Evolutionary conservation across 768 basidiomycete species (phyloP).

Genomic region (Pleurotus ostreatus): DNA sequence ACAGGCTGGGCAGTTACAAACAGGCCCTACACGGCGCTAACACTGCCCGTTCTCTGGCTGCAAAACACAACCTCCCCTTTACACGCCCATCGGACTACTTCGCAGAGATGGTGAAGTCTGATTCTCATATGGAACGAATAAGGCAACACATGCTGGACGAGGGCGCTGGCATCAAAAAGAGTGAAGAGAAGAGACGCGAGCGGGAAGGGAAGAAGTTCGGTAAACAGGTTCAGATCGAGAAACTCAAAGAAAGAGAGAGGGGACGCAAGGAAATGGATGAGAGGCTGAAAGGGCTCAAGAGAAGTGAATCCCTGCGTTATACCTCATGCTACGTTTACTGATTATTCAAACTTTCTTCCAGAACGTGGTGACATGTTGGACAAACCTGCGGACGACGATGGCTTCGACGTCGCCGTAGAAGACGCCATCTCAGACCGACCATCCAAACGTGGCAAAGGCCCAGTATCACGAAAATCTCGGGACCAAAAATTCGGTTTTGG

Average conservation of each 20-base stretch:
- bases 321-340: neutral
- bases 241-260: conserved; percentile 83
- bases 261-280: conserved; percentile 93
- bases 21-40: conserved; percentile 87
- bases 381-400: conserved; percentile 57
- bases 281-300: conserved; percentile 78
- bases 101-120: conserved; percentile 98
- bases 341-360: conserved; percentile 23
- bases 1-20: conserved; percentile 68
- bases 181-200: conserved; percentile 88
- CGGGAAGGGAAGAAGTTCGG: conserved; percentile 97
- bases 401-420: conserved; percentile 88
- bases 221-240: conserved; percentile 95
- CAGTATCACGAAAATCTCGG: conserved; percentile 53
- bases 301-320: conserved; percentile 54
- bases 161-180: conserved; percentile 80
- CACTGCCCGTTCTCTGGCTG: conserved; percentile 70
- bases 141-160: conserved; percentile 89
- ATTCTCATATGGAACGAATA: conserved; percentile 96
- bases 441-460: conserved; percentile 41
- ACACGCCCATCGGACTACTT: conserved; percentile 93
- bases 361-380: conserved; percentile 85
- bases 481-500: conserved; percentile 85
- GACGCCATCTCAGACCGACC: conserved; percentile 80
- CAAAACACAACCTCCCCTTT: conserved; percentile 77